Conservation (phyloP, 176 grass and related monocot species). For the Chrysopogon serrulatus region DNA sequence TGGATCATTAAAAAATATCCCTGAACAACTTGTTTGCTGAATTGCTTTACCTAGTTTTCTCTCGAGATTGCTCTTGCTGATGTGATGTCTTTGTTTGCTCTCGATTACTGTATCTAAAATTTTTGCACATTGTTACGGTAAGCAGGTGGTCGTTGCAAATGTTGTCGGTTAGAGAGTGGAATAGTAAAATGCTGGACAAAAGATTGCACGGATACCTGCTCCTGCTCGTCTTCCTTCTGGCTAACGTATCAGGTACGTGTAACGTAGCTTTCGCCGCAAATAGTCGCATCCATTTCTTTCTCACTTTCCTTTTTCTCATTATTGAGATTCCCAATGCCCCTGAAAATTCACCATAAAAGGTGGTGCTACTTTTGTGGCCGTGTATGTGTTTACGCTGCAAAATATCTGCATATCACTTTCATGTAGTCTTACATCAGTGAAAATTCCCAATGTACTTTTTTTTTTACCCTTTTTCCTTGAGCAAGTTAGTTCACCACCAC, state of each 20-base stretch:
- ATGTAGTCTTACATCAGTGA: background rate
- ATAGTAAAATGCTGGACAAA: slow-evolving; percentile 44
- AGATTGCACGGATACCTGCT: slow-evolving; percentile 43
- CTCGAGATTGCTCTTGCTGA: background rate
- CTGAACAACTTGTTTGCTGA: background rate
- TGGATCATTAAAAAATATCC: no score
- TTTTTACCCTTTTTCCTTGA: background rate
- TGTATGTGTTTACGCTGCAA: background rate
- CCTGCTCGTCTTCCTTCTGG: slow-evolving; percentile 32
- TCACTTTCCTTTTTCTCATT: slow-evolving; percentile 5
- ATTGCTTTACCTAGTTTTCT: background rate
- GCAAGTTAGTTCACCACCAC: background rate
- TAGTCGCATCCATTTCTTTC: background rate
- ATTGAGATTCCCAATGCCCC: slow-evolving; percentile 13
- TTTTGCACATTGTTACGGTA: background rate
- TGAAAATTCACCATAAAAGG: slow-evolving; percentile 9
- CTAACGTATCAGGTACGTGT: slow-evolving; percentile 36
- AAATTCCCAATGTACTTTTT: background rate
- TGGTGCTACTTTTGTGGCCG: background rate
- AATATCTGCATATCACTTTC: slow-evolving; percentile 20
- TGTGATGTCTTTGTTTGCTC: background rate
- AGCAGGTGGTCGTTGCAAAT: background rate
- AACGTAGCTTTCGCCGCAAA: background rate
- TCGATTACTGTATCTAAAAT: background rate
- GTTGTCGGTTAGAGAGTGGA: background rate